phyloP scores from a whole-genome alignment of 202 grass and related monocot genomes.

The Zizania palustris region DNA sequence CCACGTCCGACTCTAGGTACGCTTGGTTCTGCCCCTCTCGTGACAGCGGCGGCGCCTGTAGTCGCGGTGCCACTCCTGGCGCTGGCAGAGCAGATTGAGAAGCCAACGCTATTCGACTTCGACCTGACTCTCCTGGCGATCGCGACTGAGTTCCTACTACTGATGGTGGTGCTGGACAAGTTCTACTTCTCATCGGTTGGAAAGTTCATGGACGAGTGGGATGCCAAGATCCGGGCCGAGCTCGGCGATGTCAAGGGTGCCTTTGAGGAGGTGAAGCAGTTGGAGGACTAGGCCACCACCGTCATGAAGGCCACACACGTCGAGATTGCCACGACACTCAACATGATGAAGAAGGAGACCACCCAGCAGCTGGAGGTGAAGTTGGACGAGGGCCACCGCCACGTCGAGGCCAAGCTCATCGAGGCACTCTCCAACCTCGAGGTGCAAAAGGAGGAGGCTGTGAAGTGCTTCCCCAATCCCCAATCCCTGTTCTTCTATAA shows the following conservation, averaged over 20 bases:
- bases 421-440: conserved; percentile 81
- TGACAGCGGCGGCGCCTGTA: conserved; percentile 47
- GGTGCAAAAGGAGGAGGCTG: conserved; percentile 72
- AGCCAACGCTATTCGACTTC: conserved; percentile 95
- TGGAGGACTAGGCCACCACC: conserved; percentile 80
- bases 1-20: no score
- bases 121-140: conserved; percentile 89
- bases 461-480: not conserved
- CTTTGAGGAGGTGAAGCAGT: conserved; percentile 82
- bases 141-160: conserved; percentile 83
- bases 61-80: conserved; percentile 64
- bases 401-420: conserved; percentile 75
- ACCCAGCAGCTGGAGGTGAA: conserved; percentile 74
- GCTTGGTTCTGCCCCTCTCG: no score
- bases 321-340: conserved; percentile 90
- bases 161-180: conserved; percentile 98
- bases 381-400: conserved; percentile 72
- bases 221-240: conserved; percentile 84
- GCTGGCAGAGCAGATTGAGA: conserved; percentile 93
- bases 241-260: conserved; percentile 89
- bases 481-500: not conserved
- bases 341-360: conserved; percentile 99
- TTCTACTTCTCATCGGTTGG: conserved; percentile 89
- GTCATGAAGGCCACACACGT: conserved; percentile 81
- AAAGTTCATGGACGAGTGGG: conserved; percentile 95